Conservation (phyloP, 2,329 filamentous ascomycete species). For the Fusarium secorum region DNA sequence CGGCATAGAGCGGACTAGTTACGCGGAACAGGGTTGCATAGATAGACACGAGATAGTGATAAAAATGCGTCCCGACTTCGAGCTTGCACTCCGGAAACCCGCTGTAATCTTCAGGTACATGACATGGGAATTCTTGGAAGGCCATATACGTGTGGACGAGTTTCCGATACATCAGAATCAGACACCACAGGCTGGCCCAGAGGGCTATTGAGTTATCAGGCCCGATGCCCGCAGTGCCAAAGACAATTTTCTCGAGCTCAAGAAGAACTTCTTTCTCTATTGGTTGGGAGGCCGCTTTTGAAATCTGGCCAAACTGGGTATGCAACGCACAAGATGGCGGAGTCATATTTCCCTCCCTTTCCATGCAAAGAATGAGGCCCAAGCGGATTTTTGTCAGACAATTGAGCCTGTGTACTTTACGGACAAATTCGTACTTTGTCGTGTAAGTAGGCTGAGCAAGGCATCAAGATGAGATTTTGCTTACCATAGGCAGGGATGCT, state of each 20-base stretch:
- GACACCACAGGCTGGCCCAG: constrained; percentile 42
- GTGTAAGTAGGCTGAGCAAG: not conserved
- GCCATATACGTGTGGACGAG: constrained; percentile 42
- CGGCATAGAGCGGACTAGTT: constrained; percentile 41
- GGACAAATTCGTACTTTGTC: constrained; percentile 35
- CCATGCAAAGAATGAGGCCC: constrained; percentile 39
- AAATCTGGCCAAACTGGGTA: constrained; percentile 43
- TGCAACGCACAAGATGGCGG: constrained; percentile 42
- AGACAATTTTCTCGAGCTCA: constrained; percentile 40
- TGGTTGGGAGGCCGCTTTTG: constrained; percentile 40
- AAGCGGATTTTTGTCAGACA: constrained; percentile 41
- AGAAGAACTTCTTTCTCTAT: constrained; percentile 40
- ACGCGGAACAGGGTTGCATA: constrained; percentile 42
- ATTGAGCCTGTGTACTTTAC: constrained; percentile 40
- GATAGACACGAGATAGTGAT: constrained; percentile 43
- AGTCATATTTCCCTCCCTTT: constrained; percentile 35
- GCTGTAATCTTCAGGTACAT: constrained; percentile 43
- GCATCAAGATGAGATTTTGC: not conserved
- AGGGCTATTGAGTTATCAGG: constrained; percentile 39
- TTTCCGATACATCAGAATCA: constrained; percentile 43
- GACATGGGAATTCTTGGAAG: constrained; percentile 42
- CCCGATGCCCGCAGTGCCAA: constrained; percentile 37
- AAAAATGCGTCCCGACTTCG: constrained; percentile 42
- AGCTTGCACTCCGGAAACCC: constrained; percentile 42
- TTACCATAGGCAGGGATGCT: constrained; percentile 37